Conservation (phyloP, 2,329 filamentous ascomycete species). For the Exophiala oligosperma region DNA sequence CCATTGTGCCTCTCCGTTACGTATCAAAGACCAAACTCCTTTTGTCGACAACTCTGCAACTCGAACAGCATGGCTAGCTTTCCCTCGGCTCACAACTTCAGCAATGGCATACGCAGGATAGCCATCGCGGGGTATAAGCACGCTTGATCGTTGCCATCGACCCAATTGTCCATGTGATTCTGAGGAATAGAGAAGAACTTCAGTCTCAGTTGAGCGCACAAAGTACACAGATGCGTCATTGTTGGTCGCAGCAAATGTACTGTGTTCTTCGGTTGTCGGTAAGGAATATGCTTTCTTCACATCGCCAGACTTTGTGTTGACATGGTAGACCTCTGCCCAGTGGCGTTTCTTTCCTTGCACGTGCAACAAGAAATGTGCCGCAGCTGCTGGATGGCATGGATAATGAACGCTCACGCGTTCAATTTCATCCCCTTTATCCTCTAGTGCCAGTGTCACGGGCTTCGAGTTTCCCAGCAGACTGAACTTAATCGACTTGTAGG, state of each 20-base stretch:
- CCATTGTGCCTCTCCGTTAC: slow-evolving; percentile 81
- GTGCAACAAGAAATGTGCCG: slow-evolving; percentile 83
- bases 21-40: slow-evolving; percentile 78
- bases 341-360: slow-evolving; percentile 69
- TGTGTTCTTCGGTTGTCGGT: slow-evolving; percentile 67
- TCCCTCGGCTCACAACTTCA: slow-evolving; percentile 74
- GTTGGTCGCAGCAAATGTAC: slow-evolving; percentile 76
- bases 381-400: slow-evolving; percentile 68
- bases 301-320: slow-evolving; percentile 68
- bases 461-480: slow-evolving; percentile 47
- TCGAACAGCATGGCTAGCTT: slow-evolving; percentile 71
- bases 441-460: slow-evolving; percentile 39
- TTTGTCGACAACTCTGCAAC: slow-evolving; percentile 66
- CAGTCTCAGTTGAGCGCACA: slow-evolving; percentile 73
- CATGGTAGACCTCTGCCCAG: slow-evolving; percentile 83
- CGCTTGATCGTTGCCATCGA: slow-evolving; percentile 63
- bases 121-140: slow-evolving; percentile 41
- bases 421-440: slow-evolving; percentile 46
- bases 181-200: slow-evolving; percentile 73
- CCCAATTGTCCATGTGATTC: slow-evolving; percentile 73
- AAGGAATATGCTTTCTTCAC: slow-evolving; percentile 79
- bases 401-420: slow-evolving; percentile 68
- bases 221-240: slow-evolving; percentile 84
- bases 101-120: slow-evolving; percentile 59
- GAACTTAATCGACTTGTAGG: slow-evolving; percentile 44